phyloP scores from a whole-genome alignment of 176 grass and related monocot genomes.

The Hordeum marinum region DNA sequence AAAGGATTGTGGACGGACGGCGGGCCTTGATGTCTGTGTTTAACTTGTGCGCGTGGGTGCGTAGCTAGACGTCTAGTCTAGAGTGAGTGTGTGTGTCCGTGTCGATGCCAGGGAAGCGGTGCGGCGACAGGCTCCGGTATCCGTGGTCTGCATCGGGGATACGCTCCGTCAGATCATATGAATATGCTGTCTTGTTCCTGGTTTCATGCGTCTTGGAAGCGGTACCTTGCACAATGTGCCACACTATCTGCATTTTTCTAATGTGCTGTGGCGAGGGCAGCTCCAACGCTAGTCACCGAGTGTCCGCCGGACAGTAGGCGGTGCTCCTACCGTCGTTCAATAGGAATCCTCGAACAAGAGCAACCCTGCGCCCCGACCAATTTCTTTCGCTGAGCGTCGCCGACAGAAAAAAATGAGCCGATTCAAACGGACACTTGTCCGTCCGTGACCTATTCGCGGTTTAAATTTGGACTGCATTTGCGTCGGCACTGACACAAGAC shows the following conservation, averaged over 20 bases:
- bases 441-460: too few relatives aligned
- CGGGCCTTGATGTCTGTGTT: constrained; percentile 6
- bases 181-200: neutral
- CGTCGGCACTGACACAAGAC: too few relatives aligned
- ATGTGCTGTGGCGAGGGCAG: too few relatives aligned
- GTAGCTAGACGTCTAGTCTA: neutral
- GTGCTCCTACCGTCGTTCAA: too few relatives aligned
- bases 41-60: neutral
- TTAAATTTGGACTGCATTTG: too few relatives aligned
- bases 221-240: neutral
- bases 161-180: neutral
- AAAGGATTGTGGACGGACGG: neutral
- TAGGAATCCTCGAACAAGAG: too few relatives aligned
- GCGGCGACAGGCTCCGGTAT: constrained; percentile 22
- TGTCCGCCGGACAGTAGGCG: too few relatives aligned
- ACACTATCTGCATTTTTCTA: neutral
- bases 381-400: too few relatives aligned
- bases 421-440: too few relatives aligned
- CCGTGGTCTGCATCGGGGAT: constrained; percentile 3
- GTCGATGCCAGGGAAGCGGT: neutral
- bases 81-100: neutral
- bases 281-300: too few relatives aligned
- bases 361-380: too few relatives aligned
- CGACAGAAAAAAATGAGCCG: too few relatives aligned
- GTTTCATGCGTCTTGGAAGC: neutral